phyloP scores from a whole-genome alignment of 1,284 basidiomycete genomes.

The Austroboletus rostrupii region DNA sequence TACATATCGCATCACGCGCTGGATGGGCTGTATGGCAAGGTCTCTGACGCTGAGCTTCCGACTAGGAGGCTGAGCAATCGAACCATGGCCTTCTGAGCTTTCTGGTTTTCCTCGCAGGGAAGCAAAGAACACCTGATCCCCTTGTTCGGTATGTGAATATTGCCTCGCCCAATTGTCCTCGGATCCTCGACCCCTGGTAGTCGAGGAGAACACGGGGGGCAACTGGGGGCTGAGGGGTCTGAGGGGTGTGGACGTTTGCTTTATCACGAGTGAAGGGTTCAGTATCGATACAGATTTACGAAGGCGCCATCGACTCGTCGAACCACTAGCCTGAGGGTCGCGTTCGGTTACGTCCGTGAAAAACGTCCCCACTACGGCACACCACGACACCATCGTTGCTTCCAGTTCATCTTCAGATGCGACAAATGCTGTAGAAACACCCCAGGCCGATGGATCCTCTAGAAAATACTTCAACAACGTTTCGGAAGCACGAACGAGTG shows the following conservation, averaged over 20 bases:
- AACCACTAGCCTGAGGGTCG: slow-evolving; percentile 2
- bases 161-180: slow-evolving; percentile 2
- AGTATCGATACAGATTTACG: slow-evolving; percentile 18
- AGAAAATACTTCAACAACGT: slow-evolving; percentile 45
- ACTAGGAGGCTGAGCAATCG: slow-evolving; percentile 28
- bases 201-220: slow-evolving; percentile 13
- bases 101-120: not conserved
- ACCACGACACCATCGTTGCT: slow-evolving; percentile 58
- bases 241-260: slow-evolving; percentile 1
- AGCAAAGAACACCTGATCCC: not conserved
- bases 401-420: slow-evolving; percentile 51
- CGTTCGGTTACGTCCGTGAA: slow-evolving; percentile 35
- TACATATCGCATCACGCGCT: slow-evolving; percentile 67
- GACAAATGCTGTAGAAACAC: slow-evolving; percentile 57
- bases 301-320: slow-evolving; percentile 21
- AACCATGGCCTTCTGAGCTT: slow-evolving; percentile 6
- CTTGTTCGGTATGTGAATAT: not conserved
- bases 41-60: slow-evolving; percentile 39
- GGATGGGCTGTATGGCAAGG: slow-evolving; percentile 65
- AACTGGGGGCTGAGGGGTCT: slow-evolving; percentile 7
- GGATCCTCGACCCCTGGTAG: not conserved
- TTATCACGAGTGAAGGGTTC: slow-evolving; percentile 6
- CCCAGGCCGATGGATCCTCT: slow-evolving; percentile 58
- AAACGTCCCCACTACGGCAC: slow-evolving; percentile 55
- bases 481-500: slow-evolving; percentile 47